phyloP scores from a whole-genome alignment of 1,284 basidiomycete species.

The Trichosporon sp. region DNA sequence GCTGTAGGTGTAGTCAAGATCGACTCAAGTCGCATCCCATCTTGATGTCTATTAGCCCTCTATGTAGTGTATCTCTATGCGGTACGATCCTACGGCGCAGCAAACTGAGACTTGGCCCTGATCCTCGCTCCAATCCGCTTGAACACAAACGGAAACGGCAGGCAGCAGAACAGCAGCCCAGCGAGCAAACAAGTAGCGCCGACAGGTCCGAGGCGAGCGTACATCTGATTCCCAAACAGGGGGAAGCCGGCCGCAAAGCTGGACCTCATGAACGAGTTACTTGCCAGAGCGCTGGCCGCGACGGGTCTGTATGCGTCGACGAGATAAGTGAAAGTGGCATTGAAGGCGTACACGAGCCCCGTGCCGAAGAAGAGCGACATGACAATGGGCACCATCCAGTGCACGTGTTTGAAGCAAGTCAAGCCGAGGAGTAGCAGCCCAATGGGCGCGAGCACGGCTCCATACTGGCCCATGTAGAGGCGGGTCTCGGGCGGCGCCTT shows the following conservation, averaged over 20 bases:
- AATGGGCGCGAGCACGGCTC: slow-evolving; percentile 62
- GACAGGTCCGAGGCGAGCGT: slow-evolving; percentile 57
- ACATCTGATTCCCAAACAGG: slow-evolving; percentile 50
- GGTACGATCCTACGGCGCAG: too few relatives aligned
- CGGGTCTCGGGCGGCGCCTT: slow-evolving; percentile 62
- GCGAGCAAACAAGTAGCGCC: slow-evolving; percentile 71
- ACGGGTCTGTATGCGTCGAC: slow-evolving; percentile 63
- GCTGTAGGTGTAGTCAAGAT: too few relatives aligned
- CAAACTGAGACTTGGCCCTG: slow-evolving; percentile 11
- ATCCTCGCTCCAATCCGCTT: slow-evolving; percentile 41
- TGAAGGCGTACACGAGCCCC: slow-evolving; percentile 57
- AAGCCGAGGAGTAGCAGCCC: slow-evolving; percentile 69
- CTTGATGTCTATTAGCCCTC: too few relatives aligned
- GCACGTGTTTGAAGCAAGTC: slow-evolving; percentile 61
- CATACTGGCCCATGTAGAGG: slow-evolving; percentile 62
- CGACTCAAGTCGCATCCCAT: too few relatives aligned
- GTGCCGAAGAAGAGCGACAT: slow-evolving; percentile 38
- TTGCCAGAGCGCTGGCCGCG: slow-evolving; percentile 68
- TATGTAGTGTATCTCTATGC: background rate
- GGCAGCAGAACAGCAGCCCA: slow-evolving; percentile 61
- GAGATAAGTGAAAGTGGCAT: slow-evolving; percentile 60
- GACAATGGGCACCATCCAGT: slow-evolving; percentile 55
- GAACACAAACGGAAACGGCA: slow-evolving; percentile 60
- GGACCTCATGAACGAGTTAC: slow-evolving; percentile 62
- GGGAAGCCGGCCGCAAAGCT: slow-evolving; percentile 68